Evolutionary conservation across 805 yeast species (phyloP).

Genomic region (Zygoascus biomembranicola): DNA sequence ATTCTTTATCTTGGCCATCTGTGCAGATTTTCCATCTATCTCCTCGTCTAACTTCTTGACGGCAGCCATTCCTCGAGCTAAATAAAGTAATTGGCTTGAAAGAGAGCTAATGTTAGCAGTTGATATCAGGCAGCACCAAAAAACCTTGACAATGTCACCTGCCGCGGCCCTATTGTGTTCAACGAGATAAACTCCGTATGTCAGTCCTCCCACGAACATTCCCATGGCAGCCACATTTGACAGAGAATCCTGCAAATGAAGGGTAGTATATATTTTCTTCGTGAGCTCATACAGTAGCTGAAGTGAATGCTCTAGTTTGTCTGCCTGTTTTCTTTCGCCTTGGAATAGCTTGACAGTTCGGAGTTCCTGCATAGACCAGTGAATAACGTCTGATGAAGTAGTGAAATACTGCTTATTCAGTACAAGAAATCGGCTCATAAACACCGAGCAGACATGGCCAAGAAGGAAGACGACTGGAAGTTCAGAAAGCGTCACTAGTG

Average conservation of each 20-base stretch:
- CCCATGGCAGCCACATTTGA: constrained; percentile 50
- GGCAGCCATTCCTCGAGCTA: constrained; percentile 71
- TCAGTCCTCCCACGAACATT: constrained; percentile 86
- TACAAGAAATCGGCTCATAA: constrained; percentile 41
- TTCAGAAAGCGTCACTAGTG: constrained; percentile 66
- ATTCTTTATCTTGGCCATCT: constrained; percentile 5
- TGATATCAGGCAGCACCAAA: constrained; percentile 70
- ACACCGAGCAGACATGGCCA: constrained; percentile 43
- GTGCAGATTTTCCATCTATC: constrained; percentile 21
- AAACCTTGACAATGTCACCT: constrained; percentile 70
- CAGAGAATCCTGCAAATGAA: constrained; percentile 48
- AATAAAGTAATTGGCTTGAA: constrained; percentile 46
- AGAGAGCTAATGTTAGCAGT: constrained; percentile 51
- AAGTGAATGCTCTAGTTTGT: constrained; percentile 32
- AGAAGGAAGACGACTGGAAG: constrained; percentile 55
- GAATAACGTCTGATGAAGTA: constrained; percentile 49
- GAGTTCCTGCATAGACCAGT: constrained; percentile 62
- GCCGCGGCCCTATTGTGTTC: constrained; percentile 40
- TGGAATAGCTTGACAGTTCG: constrained; percentile 53
- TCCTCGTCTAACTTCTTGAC: constrained; percentile 40
- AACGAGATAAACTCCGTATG: constrained; percentile 77
- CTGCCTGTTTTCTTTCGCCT: constrained; percentile 46
- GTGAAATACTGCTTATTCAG: constrained; percentile 52
- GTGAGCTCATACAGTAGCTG: constrained; percentile 34
- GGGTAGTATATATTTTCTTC: constrained; percentile 35